phyloP scores from a whole-genome alignment of 2,329 filamentous ascomycete genomes.

The Clonostachys rhizophaga region DNA sequence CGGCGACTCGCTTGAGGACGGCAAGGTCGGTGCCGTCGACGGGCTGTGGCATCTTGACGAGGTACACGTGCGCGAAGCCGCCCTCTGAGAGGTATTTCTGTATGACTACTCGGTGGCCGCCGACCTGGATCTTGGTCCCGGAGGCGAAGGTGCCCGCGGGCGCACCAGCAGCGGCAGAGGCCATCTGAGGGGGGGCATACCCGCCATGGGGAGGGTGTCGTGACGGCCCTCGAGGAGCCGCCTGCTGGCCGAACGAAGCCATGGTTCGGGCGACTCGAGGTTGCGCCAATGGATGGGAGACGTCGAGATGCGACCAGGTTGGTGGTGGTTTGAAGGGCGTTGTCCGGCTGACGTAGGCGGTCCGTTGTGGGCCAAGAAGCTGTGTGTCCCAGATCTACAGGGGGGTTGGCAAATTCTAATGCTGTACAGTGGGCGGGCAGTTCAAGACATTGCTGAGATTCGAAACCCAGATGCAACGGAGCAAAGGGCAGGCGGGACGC shows the following conservation, averaged over 20 bases:
- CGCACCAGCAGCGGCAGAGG: constrained; percentile 31
- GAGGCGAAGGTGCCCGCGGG: constrained; percentile 86
- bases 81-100: constrained; percentile 98
- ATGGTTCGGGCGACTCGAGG: constrained; percentile 9
- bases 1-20: constrained; percentile 91
- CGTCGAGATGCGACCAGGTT: no score
- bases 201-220: constrained; percentile 31
- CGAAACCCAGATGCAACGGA: no score
- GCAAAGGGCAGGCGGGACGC: no score
- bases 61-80: constrained; percentile 96
- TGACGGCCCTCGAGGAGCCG: constrained; percentile 15
- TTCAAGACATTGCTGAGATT: no score
- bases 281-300: no score
- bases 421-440: no score
- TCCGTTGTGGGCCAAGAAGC: no score
- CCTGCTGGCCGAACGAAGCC: constrained; percentile 29
- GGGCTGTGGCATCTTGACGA: constrained; percentile 78
- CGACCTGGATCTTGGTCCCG: constrained; percentile 95
- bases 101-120: constrained; percentile 86
- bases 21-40: constrained; percentile 75
- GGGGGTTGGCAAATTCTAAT: no score
- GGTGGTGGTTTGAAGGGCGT: no score
- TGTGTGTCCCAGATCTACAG: no score
- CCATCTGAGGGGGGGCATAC: constrained; percentile 23
- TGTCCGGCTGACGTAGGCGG: no score